These are phyloP conservation scores for Lodderomyces orthopsilosis DNA, from an alignment of 1,139 yeast species.

Conservation along the genomic window DNA sequence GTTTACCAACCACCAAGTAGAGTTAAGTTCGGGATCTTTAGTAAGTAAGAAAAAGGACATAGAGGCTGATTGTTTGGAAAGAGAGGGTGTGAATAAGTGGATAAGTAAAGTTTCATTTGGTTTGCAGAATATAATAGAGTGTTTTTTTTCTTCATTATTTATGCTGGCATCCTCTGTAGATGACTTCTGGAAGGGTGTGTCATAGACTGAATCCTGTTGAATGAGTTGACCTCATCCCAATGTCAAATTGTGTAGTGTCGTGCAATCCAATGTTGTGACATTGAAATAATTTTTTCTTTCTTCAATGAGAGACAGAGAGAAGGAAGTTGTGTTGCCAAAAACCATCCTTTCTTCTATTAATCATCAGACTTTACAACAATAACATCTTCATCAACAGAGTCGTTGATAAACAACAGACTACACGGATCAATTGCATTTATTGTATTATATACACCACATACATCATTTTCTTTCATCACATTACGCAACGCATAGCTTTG, in stretches of 20 bases:
- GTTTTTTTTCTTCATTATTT: neutral
- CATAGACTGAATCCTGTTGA: no score
- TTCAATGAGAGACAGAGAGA: no score
- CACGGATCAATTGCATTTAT: neutral
- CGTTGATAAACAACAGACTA: no score
- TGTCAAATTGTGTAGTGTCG: neutral
- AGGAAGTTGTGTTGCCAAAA: neutral
- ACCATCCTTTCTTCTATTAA: no score
- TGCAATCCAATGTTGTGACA: neutral
- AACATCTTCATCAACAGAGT: no score
- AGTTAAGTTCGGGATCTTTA: no score
- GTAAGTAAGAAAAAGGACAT: no score
- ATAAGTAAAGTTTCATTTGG: neutral
- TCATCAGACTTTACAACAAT: no score
- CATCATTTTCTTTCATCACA: neutral
- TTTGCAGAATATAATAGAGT: neutral
- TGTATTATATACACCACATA: neutral
- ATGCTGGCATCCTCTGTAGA: no score
- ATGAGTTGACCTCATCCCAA: no score
- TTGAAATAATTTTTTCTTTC: neutral
- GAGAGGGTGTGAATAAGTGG: neutral
- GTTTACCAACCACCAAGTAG: slow-evolving; percentile 14
- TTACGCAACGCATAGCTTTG: neutral
- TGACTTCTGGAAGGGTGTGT: no score
- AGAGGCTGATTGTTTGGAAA: slow-evolving; percentile 15